Percentiles rank a stretch among this genome's conserved stretches.
These are phyloP conservation scores for Chlorociboria aeruginascens DNA, from an alignment of 495 filamentous ascomycete species.

Conservation along the genomic window DNA sequence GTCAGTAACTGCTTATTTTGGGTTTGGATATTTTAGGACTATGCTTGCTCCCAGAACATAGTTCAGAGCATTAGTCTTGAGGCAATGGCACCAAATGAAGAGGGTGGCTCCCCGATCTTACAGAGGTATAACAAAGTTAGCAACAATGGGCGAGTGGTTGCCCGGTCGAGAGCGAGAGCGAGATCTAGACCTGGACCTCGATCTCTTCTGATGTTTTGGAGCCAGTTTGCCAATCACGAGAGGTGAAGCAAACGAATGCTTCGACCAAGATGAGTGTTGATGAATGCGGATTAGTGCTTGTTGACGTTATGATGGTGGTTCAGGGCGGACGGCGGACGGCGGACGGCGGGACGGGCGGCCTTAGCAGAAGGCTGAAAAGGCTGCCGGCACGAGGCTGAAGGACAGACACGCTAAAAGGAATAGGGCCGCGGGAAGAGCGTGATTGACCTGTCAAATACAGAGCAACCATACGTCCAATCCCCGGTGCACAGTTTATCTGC, in stretches of 20 bases:
- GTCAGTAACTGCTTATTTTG: too few species aligned
- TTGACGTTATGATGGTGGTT: background rate
- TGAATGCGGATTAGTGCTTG: background rate
- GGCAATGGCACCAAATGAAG: too few species aligned
- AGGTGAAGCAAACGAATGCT: background rate
- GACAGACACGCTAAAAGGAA: too few species aligned
- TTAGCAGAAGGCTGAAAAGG: background rate
- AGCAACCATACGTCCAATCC: too few species aligned
- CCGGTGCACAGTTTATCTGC: too few species aligned
- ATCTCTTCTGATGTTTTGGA: background rate
- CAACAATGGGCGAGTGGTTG: background rate
- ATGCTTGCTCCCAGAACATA: too few species aligned
- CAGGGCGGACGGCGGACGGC: background rate
- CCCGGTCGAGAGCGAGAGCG: background rate
- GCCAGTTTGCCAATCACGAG: background rate
- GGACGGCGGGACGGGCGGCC: too few species aligned
- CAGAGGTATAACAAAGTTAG: conserved; percentile 5
- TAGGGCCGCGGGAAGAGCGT: too few species aligned
- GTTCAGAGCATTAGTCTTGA: too few species aligned
- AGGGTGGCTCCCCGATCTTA: background rate
- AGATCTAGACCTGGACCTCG: background rate
- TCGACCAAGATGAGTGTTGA: background rate
- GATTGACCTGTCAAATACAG: too few species aligned
- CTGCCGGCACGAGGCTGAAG: background rate
- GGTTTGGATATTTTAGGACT: too few species aligned